Evolutionary conservation across 2,329 filamentous ascomycete genomes (phyloP).

Genomic region (Fusarium xylarioides): DNA sequence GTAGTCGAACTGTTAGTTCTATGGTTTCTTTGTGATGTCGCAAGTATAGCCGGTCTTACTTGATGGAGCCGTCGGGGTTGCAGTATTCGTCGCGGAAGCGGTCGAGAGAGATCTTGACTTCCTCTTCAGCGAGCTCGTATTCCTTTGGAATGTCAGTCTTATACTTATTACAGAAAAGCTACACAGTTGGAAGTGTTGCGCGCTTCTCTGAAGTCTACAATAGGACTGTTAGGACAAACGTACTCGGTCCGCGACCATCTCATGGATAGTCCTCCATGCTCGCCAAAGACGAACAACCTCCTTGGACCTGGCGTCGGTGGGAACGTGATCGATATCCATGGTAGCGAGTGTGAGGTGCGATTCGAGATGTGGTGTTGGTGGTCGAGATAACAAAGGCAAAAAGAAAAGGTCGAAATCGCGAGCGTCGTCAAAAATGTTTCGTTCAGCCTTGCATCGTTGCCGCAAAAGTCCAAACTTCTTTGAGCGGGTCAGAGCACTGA

Average conservation of each 20-base stretch:
- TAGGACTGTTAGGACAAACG: conserved; percentile 21
- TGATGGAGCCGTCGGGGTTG: conserved; percentile 75
- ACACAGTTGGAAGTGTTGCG: neutral
- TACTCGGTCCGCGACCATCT: conserved; percentile 94
- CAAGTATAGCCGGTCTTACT: conserved; percentile 63
- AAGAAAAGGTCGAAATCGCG: conserved; percentile 8
- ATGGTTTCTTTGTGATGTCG: neutral
- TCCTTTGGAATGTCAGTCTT: conserved; percentile 65
- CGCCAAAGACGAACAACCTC: conserved; percentile 82
- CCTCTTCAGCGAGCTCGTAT: conserved; percentile 89
- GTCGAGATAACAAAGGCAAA: conserved; percentile 7
- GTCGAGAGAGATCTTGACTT: conserved; percentile 86
- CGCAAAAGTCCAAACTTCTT: conserved; percentile 36
- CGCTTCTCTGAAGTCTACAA: conserved; percentile 1
- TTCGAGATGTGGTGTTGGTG: conserved; percentile 9
- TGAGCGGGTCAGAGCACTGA: conserved; percentile 27
- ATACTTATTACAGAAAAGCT: neutral
- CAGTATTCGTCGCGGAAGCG: conserved; percentile 79
- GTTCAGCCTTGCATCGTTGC: conserved; percentile 41
- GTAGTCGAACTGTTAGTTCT: conserved; percentile 22
- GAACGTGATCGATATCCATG: conserved; percentile 54
- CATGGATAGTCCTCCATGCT: conserved; percentile 90
- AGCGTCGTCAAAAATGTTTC: conserved; percentile 42
- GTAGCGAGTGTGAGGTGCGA: neutral
- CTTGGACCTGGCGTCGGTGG: conserved; percentile 61